phyloP scores from a whole-genome alignment of 2,329 filamentous ascomycete genomes.

The Ceratocystis albifundus region DNA sequence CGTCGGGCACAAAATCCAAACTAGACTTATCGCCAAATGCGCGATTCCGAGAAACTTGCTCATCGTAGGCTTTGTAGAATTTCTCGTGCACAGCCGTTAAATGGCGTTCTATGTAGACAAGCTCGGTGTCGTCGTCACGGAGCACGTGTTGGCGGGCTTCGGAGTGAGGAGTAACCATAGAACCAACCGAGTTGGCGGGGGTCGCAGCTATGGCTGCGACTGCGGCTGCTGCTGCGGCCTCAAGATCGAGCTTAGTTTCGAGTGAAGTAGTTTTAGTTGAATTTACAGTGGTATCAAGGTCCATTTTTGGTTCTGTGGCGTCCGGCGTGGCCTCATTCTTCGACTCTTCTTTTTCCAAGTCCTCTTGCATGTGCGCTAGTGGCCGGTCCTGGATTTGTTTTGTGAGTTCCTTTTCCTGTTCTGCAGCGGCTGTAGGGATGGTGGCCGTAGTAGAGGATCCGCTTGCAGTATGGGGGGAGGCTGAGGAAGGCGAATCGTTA shows the following conservation, averaged over 20 bases:
- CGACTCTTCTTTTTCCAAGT: slow-evolving; percentile 70
- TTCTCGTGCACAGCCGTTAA: slow-evolving; percentile 61
- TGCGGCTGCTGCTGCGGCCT: slow-evolving; percentile 19
- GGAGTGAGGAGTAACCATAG: slow-evolving; percentile 27
- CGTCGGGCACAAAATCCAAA: slow-evolving; percentile 57
- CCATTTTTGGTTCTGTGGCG: too few species aligned
- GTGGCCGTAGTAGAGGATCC: slow-evolving; percentile 31
- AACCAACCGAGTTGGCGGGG: slow-evolving; percentile 26
- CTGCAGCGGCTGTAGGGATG: slow-evolving; percentile 32
- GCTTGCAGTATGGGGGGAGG: slow-evolving; percentile 55
- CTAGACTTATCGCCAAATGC: neutral
- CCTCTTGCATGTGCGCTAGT: slow-evolving; percentile 80
- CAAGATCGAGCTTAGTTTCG: too few species aligned
- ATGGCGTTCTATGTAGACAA: slow-evolving; percentile 63
- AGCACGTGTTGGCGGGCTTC: slow-evolving; percentile 55
- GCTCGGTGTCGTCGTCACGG: slow-evolving; percentile 76
- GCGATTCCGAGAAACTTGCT: slow-evolving; percentile 1
- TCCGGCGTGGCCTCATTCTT: slow-evolving; percentile 30
- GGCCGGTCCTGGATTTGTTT: slow-evolving; percentile 84
- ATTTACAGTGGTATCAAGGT: too few species aligned
- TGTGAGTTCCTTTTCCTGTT: slow-evolving; percentile 77
- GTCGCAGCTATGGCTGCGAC: neutral
- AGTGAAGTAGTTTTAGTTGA: too few species aligned
- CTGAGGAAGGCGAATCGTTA: neutral
- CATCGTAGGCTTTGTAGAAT: slow-evolving; percentile 77